Base-by-base conservation (phyloP, 2,329 filamentous ascomycete genomes). In the Botrytis aclada region DNA sequence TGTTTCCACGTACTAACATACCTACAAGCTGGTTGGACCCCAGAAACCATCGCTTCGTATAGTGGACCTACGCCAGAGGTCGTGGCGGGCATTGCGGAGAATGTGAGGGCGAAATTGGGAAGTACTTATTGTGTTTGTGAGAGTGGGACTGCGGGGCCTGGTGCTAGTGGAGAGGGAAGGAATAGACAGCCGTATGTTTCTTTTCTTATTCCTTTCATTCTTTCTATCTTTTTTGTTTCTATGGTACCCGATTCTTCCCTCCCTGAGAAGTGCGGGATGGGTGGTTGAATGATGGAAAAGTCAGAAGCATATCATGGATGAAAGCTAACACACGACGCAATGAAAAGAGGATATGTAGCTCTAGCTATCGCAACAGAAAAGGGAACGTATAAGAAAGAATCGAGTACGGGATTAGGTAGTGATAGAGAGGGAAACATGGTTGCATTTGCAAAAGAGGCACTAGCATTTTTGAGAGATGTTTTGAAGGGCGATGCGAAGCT, bases 81-180 rank as follows among this genome's bases (percentile, higher is more conserved):
- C 69, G 89, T 91, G 3, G 81, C 83, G 1, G 86, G 84, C 0
- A 78, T 91, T 12, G 89, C 89, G 0, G 83, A 84, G 58, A 85
- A 89, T 76, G 86, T 88, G 41, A 81, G 88, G n/a, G 81, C 78
- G n/a, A 87, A 84, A 62, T 80, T 91, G 39, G 83, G 83, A 10
- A 85, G 84, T 73, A 89, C 87, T 29, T 91, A 90, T 78, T 85
- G 85, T 14, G 78, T 90, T 12, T 84, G 83, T 71, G 88, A 91
- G 82, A 88, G 85, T 70, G 89, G 89, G 1, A 91, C 88, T 3
- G 89, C 89, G n/a, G 89, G 89, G 0, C 89, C 89, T 14, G 89
- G 86, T 0, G 88, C 86, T 14, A 88, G 86, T 20, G 89, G 88
- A 0, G 81, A 81, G 41, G 87, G 85, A 62, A 83, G 81, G 74